phyloP scores from a whole-genome alignment of 2,329 filamentous ascomycete genomes.

The Monosporascus sp. region DNA sequence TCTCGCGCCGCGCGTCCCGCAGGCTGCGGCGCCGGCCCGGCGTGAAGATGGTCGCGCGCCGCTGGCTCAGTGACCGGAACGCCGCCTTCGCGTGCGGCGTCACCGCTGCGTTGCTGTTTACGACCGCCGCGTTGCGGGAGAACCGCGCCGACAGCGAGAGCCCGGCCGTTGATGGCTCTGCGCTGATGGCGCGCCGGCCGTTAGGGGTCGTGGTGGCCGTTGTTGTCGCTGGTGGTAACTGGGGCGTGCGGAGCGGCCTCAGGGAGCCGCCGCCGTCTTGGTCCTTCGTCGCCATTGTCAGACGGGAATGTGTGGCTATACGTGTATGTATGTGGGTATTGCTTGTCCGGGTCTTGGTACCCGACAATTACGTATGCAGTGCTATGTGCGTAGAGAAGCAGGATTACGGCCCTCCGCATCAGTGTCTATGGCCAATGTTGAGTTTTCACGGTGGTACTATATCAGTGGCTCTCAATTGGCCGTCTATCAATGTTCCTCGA shows the following conservation, averaged over 20 bases:
- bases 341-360: neutral
- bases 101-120: constrained; percentile 29
- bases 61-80: constrained; percentile 51
- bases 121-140: constrained; percentile 5
- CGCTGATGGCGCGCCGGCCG: constrained; percentile 23
- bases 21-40: constrained; percentile 54
- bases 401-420: neutral
- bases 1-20: constrained; percentile 40
- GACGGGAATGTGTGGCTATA: constrained; percentile 4
- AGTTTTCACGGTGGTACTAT: neutral
- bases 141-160: constrained; percentile 41
- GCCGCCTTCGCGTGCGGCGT: constrained; percentile 61
- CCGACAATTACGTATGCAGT: too few relatives aligned
- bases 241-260: constrained; percentile 20
- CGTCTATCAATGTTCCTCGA: neutral
- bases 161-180: constrained; percentile 37
- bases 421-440: neutral
- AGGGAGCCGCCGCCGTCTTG: constrained; percentile 11
- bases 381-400: too few relatives aligned
- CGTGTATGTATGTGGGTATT: neutral
- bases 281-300: constrained; percentile 1
- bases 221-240: neutral
- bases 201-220: constrained; percentile 23
- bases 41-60: constrained; percentile 55
- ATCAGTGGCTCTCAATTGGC: neutral